Evolutionary conservation across 805 yeast genomes (phyloP), one percentile per base, ranked within the genome.

Genomic region (Pichia exigua): DNA sequence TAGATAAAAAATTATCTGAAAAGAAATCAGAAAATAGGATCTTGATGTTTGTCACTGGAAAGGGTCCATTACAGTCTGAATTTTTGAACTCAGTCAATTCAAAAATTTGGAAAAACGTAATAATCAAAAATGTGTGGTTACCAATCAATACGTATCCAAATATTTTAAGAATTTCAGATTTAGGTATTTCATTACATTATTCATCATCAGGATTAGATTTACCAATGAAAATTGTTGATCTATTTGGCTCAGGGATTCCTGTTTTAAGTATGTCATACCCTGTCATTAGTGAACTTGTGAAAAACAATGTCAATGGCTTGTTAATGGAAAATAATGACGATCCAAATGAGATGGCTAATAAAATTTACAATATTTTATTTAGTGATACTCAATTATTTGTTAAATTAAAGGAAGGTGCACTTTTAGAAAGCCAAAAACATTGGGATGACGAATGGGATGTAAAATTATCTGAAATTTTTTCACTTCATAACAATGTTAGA

Each of bases 171-270:
- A 69, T 81, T 3, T 92, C 96, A 4, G 97, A 94, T 62, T 63
- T 91, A 38, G 98, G 97, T 2, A 76, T 94, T 1, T 92, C 98
- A 1, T 71, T 94, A 55, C 99, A 94, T 66, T 78, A 83, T 4
- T 91, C 98, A 0, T 85, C 95, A 44, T 86, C 96, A 45, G 99
- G 99, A 0, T 74, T 87, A 51, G 99, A 94, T 62, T 74, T 94
- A 52, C 99, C 99, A 1, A 94, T 94, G 99, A 94, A 94, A 66
- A 87, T 94, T 38, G 84, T 92, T 7, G 99, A 94, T 62, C 82
- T 92, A 78, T 91, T 92, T 72, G 99, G 99, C 0, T 87, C 94
- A 57, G 98, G 98, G 0, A 71, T 94, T 13, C 99, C 99, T 1
- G 97, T 90, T 0, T 72, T 91, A 2, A 80, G 96, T 0, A 72